A percentile compares a stretch with the other conserved stretches of the same genome.
These are phyloP conservation scores for Mrakia frigida DNA, from an alignment of 768 basidiomycete species.

Conservation along the genomic window DNA sequence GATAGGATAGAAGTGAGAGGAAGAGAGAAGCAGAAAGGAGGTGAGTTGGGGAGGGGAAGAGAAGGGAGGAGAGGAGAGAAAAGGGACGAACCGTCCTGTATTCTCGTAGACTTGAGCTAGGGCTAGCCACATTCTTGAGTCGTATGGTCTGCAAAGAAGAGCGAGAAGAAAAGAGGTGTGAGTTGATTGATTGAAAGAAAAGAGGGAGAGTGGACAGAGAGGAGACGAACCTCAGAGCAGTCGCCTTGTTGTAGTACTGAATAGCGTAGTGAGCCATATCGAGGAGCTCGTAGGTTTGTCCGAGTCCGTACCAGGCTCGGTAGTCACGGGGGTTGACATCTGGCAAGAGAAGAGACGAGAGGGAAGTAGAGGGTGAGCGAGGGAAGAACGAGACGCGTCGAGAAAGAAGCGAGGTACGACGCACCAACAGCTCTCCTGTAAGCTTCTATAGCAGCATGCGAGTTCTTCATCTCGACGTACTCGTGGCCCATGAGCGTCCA, in stretches of 20 bases:
- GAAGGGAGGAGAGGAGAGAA: background rate
- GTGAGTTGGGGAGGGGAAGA: background rate
- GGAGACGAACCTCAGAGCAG: conserved; percentile 66
- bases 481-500: conserved; percentile 99
- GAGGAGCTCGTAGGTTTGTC: conserved; percentile 92
- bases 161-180: conserved; percentile 8
- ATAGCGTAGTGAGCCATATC: conserved; percentile 96
- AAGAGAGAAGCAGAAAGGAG: background rate
- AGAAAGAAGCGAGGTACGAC: conserved; percentile 39
- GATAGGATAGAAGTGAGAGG: background rate
- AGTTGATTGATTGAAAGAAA: conserved; percentile 20
- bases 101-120: conserved; percentile 91
- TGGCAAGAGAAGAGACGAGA: conserved; percentile 45
- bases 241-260: conserved; percentile 93
- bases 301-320: conserved; percentile 96
- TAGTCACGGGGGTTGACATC: conserved; percentile 97
- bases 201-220: background rate
- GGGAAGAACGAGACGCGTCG: background rate
- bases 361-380: background rate
- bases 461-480: conserved; percentile 98
- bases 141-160: conserved; percentile 65
- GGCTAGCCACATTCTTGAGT: conserved; percentile 92
- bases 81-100: conserved; percentile 62
- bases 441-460: conserved; percentile 96
- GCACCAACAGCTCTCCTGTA: conserved; percentile 90